These are phyloP conservation scores for Pyrus communis DNA, from an alignment of 306 rosid genomes.

Conservation along the genomic window DNA sequence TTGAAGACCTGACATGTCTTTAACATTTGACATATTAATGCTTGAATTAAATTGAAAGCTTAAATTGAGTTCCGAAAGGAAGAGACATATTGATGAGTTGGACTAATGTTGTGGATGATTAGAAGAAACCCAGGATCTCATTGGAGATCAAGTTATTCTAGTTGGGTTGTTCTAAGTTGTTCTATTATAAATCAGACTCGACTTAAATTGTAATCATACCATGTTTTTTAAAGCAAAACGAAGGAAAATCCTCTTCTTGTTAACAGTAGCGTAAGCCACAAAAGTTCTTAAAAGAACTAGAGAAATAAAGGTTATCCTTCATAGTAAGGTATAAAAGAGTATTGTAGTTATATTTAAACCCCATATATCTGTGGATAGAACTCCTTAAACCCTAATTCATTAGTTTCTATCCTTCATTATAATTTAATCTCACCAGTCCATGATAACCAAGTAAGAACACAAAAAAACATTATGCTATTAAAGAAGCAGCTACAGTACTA, in stretches of 20 bases:
- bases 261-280: background rate
- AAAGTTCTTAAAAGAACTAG: background rate
- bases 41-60: background rate
- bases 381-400: background rate
- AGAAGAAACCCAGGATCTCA: background rate
- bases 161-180: background rate
- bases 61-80: background rate
- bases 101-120: background rate
- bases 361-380: background rate
- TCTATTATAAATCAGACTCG: background rate
- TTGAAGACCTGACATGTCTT: background rate
- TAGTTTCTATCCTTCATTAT: background rate
- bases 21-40: background rate
- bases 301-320: background rate
- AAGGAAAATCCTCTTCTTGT: background rate
- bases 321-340: background rate
- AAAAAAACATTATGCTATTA: background rate
- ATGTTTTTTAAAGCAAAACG: background rate
- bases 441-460: background rate
- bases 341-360: background rate
- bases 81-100: background rate
- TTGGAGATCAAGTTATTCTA: background rate
- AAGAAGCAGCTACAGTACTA: background rate
- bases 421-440: background rate
- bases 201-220: background rate